These are phyloP conservation scores for Novymonas esmeraldas DNA, from an alignment of 208 protist species.

Conservation along the genomic window DNA sequence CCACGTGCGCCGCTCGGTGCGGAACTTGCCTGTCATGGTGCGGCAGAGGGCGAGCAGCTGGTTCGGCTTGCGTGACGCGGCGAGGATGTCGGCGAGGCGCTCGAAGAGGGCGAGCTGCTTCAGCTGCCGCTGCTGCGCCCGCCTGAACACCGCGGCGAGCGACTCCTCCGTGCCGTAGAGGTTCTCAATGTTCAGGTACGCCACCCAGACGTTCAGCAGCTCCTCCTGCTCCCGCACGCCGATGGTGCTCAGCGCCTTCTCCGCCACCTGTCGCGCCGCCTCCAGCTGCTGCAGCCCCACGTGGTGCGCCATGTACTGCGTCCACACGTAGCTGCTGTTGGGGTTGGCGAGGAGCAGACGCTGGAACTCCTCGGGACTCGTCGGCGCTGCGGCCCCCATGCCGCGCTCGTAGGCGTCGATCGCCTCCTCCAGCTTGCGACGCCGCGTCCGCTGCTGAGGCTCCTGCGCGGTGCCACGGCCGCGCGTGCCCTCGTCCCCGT, in stretches of 20 bases:
- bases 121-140: conserved; percentile 70
- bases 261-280: conserved; percentile 87
- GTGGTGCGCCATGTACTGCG: conserved; percentile 93
- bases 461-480: conserved; percentile 6
- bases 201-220: conserved; percentile 93
- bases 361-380: conserved; percentile 90
- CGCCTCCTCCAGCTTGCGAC: conserved; percentile 76
- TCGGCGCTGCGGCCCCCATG: conserved; percentile 70
- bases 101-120: conserved; percentile 73
- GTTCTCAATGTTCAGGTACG: conserved; percentile 95
- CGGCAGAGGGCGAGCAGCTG: conserved; percentile 87
- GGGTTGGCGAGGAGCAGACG: conserved; percentile 86
- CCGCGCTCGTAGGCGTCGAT: conserved; percentile 88
- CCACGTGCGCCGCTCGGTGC: conserved; percentile 69
- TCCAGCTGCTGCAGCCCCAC: conserved; percentile 86
- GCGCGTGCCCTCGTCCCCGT: conserved; percentile 15
- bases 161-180: conserved; percentile 91
- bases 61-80: conserved; percentile 68
- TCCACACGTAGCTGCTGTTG: conserved; percentile 94
- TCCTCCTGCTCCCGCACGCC: conserved; percentile 83
- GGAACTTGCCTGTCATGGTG: conserved; percentile 85
- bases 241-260: conserved; percentile 92
- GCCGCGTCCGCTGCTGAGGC: conserved; percentile 45
- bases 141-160: conserved; percentile 84
- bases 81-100: conserved; percentile 87